Evolutionary conservation across 1,284 basidiomycete species (phyloP).

Genomic region (Apiotrichum akiyoshidainum): DNA sequence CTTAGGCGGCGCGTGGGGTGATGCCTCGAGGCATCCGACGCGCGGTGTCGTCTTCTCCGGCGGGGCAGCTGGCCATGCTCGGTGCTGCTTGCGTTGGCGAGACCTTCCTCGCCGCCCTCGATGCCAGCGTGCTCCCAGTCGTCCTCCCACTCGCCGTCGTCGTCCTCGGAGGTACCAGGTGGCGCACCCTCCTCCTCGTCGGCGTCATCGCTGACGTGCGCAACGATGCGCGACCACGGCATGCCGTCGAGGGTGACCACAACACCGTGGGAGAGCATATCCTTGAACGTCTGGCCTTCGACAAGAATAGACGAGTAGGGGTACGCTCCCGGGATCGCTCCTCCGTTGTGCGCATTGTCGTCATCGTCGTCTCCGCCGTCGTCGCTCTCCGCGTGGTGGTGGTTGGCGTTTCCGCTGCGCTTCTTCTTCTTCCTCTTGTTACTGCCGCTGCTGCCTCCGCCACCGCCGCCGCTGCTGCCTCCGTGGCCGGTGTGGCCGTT

Average conservation of each 20-base stretch:
- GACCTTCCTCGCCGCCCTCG: conserved; percentile 12
- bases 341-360: neutral
- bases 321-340: conserved; percentile 14
- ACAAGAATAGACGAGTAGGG: conserved; percentile 8
- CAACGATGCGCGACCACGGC: conserved; percentile 49
- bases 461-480: neutral
- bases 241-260: conserved; percentile 49
- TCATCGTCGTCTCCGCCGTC: conserved; percentile 34
- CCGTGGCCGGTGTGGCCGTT: conserved; percentile 1
- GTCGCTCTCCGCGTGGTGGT: conserved; percentile 27
- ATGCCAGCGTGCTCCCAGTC: conserved; percentile 12
- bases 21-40: neutral
- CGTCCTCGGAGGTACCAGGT: conserved; percentile 2
- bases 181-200: conserved; percentile 20
- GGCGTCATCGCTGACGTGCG: conserved; percentile 46
- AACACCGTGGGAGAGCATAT: conserved; percentile 48
- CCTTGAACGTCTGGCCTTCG: conserved; percentile 43
- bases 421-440: conserved; percentile 22
- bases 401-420: conserved; percentile 1
- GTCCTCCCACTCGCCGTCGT: conserved; percentile 24
- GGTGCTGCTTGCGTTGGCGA: conserved; percentile 13
- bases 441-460: too few relatives aligned
- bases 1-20: neutral
- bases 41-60: neutral
- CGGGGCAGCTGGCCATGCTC: conserved; percentile 3